These are phyloP conservation scores for Starmera amethionina DNA, from an alignment of 805 yeast species.

Conservation along the genomic window DNA sequence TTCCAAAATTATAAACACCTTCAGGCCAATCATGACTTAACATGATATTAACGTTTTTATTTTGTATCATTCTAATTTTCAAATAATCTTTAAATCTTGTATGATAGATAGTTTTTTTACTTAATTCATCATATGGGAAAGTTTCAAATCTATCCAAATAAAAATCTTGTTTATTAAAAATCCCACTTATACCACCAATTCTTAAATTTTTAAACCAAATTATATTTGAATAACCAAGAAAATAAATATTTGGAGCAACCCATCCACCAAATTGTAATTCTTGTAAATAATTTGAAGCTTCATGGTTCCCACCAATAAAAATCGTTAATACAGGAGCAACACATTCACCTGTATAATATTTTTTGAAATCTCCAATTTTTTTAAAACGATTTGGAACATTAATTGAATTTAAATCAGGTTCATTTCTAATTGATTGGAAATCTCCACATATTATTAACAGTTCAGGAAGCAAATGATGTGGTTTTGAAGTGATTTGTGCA, in stretches of 20 bases:
- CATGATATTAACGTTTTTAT: constrained; percentile 39
- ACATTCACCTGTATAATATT: constrained; percentile 51
- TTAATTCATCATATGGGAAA: constrained; percentile 37
- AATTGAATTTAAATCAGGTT: constrained; percentile 55
- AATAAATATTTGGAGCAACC: constrained; percentile 84
- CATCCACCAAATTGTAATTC: constrained; percentile 83
- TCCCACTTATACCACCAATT: constrained; percentile 81
- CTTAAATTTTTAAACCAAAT: constrained; percentile 67
- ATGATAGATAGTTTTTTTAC: constrained; percentile 57
- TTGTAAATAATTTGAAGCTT: constrained; percentile 67
- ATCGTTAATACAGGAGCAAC: constrained; percentile 70
- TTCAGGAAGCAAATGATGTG: constrained; percentile 29
- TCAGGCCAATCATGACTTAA: constrained; percentile 94
- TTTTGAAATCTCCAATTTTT: constrained; percentile 67
- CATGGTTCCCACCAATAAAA: constrained; percentile 94
- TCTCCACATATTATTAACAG: constrained; percentile 82
- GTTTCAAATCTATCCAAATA: constrained; percentile 29
- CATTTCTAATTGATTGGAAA: constrained; percentile 69
- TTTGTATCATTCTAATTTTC: constrained; percentile 37
- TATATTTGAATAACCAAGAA: constrained; percentile 68
- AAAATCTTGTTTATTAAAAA: constrained; percentile 48
- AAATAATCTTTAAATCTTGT: constrained; percentile 49
- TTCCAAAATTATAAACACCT: constrained; percentile 60
- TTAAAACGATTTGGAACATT: constrained; percentile 75
- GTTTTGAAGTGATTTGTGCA: constrained; percentile 15